Percentiles rank a stretch among this genome's conserved stretches.
Evolutionary conservation across 768 basidiomycete species (phyloP).

Genomic region (Collybia sordida): DNA sequence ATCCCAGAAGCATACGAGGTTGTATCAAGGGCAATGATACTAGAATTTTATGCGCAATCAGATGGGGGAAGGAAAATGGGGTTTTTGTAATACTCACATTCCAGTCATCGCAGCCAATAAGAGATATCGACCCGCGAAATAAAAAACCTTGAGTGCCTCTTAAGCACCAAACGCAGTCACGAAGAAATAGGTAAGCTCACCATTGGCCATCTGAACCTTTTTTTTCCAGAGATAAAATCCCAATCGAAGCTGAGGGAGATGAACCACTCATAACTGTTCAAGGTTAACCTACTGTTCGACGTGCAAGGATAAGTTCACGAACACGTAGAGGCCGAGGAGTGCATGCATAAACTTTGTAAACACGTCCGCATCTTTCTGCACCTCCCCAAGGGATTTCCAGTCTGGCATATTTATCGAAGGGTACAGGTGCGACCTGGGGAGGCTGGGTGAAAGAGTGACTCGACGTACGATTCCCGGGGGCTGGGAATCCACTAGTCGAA

Average conservation of each 20-base stretch:
- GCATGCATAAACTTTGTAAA: constrained; percentile 57
- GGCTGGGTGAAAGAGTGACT: constrained; percentile 2
- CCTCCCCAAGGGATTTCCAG: constrained; percentile 51
- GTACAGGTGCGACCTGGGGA: not conserved
- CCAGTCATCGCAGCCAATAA: constrained; percentile 66
- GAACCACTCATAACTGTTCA: constrained; percentile 59
- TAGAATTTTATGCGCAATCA: constrained; percentile 17
- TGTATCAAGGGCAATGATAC: constrained; percentile 52
- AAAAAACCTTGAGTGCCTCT: constrained; percentile 47
- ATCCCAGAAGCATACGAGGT: constrained; percentile 29
- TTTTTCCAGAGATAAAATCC: constrained; percentile 55
- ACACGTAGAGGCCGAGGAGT: constrained; percentile 58
- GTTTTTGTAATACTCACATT: constrained; percentile 45
- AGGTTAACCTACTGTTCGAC: not conserved
- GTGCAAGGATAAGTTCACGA: constrained; percentile 16
- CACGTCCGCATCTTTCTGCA: constrained; percentile 42
- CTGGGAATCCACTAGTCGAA: not conserved
- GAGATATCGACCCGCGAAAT: constrained; percentile 66
- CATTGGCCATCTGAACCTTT: constrained; percentile 67
- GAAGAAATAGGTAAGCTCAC: constrained; percentile 29
- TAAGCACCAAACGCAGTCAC: not conserved
- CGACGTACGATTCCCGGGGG: not conserved
- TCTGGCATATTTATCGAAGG: constrained; percentile 39
- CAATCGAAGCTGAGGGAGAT: constrained; percentile 65
- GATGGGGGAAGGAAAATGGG: not conserved